Percentiles rank a stretch among this genome's conserved stretches.
phyloP scores from a whole-genome alignment of 2,329 filamentous ascomycete species.

The Teratosphaeria zuluensis region DNA sequence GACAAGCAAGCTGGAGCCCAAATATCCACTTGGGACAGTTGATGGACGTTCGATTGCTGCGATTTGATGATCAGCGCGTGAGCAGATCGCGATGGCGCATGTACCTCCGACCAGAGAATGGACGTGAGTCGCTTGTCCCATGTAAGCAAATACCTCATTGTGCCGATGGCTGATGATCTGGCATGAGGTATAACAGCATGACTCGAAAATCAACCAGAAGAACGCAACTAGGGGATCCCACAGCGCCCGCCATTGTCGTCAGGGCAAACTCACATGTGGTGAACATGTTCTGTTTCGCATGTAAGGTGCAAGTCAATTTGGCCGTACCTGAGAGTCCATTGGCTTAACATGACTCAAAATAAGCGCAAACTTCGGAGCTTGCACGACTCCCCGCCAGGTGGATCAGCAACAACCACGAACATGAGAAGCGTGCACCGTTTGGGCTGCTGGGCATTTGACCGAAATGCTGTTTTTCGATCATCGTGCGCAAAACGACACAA shows the following conservation, averaged over 20 bases:
- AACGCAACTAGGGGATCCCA: not conserved
- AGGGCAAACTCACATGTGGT: not conserved
- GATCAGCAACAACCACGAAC: not conserved
- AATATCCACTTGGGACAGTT: not conserved
- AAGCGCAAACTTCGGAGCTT: not conserved
- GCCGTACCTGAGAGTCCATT: not conserved
- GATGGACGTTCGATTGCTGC: not conserved
- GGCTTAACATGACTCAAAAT: not conserved
- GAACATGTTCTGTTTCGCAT: not conserved
- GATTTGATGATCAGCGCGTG: not conserved
- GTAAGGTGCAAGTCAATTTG: not conserved
- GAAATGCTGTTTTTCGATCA: not conserved
- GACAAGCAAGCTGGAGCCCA: not conserved
- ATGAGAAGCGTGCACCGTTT: not conserved
- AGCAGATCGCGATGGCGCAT: not conserved
- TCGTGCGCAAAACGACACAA: not conserved
- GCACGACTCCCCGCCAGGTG: not conserved
- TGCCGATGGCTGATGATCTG: not conserved
- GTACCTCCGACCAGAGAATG: not conserved
- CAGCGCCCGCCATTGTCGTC: not conserved
- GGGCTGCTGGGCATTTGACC: not conserved
- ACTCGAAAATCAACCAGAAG: not conserved
- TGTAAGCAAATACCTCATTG: not conserved
- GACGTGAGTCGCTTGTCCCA: not conserved
- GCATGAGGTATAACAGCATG: not conserved